These are phyloP conservation scores for Harringtonia aguacate DNA, from an alignment of 2,329 filamentous ascomycete species.

Conservation along the genomic window DNA sequence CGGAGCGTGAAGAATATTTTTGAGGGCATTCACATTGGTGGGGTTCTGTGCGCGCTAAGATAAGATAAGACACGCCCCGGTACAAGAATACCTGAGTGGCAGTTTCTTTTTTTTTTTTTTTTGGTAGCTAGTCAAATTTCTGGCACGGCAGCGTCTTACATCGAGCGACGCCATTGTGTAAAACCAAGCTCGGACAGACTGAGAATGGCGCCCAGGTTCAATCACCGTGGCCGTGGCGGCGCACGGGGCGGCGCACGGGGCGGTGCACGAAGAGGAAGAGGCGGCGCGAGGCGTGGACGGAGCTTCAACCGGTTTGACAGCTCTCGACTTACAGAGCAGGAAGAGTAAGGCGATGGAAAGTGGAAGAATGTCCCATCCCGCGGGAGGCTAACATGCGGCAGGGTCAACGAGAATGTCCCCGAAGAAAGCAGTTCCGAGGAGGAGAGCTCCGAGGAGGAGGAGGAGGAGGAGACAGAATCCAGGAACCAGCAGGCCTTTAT, in stretches of 20 bases:
- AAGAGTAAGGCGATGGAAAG: conserved; percentile 30
- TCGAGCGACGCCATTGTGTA: too few species aligned
- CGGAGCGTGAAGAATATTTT: conserved; percentile 15
- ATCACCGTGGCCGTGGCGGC: conserved; percentile 18
- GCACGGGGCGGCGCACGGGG: conserved; percentile 19
- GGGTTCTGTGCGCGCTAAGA: conserved; percentile 44
- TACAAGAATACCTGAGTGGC: not conserved
- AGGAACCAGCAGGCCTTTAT: conserved; percentile 33
- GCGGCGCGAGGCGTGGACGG: conserved; percentile 13
- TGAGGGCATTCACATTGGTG: conserved; percentile 16
- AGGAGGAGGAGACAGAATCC: conserved; percentile 11
- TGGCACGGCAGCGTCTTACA: not conserved
- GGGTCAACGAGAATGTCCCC: conserved; percentile 28
- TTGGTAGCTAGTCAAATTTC: not conserved
- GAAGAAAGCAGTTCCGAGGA: conserved; percentile 30
- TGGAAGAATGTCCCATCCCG: too few species aligned
- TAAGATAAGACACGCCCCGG: conserved; percentile 20
- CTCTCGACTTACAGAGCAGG: conserved; percentile 32
- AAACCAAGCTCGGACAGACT: too few species aligned
- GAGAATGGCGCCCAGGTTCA: conserved; percentile 25
- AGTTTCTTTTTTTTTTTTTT: conserved; percentile 3
- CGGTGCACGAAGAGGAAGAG: conserved; percentile 16
- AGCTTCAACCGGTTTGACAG: conserved; percentile 32
- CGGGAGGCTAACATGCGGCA: conserved; percentile 18
- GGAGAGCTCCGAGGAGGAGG: conserved; percentile 13